Evolutionary conservation across 2,329 filamentous ascomycete species (phyloP).

Genomic region (Fusarium sp.): DNA sequence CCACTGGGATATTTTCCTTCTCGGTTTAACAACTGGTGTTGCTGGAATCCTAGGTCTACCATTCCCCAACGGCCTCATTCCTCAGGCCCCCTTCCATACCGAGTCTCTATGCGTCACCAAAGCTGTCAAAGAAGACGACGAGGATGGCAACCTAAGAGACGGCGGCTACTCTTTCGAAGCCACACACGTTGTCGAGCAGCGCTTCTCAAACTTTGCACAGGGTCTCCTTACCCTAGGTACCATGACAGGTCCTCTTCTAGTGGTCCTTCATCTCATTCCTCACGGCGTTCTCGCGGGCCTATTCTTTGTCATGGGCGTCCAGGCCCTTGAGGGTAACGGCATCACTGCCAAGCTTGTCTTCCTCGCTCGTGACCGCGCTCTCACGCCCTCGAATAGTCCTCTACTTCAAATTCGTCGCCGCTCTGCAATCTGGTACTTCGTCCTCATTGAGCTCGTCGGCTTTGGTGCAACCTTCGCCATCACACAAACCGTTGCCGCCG

Average conservation of each 20-base stretch:
- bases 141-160: conserved; percentile 66
- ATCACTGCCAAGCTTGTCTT: conserved; percentile 83
- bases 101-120: conserved; percentile 81
- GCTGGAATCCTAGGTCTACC: conserved; percentile 83
- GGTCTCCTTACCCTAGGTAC: conserved; percentile 84
- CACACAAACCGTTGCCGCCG: conserved; percentile 85
- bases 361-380: conserved; percentile 72
- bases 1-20: conserved; percentile 88
- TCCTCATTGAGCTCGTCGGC: conserved; percentile 76
- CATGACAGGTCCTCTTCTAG: conserved; percentile 81
- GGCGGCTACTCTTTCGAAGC: conserved; percentile 68
- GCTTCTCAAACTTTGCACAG: conserved; percentile 83
- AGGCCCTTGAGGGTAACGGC: conserved; percentile 82
- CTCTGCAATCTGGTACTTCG: conserved; percentile 79
- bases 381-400: conserved; percentile 74
- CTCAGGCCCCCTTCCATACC: conserved; percentile 87
- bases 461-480: conserved; percentile 87
- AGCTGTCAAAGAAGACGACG: conserved; percentile 66
- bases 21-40: conserved; percentile 83
- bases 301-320: conserved; percentile 88
- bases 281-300: conserved; percentile 85
- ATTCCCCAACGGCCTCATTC: conserved; percentile 87
- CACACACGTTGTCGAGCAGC: conserved; percentile 82
- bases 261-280: conserved; percentile 83
- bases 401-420: conserved; percentile 74